Evolutionary conservation across 805 yeast species (phyloP), one percentile per base, ranked within the genome.

Genomic region (Metschnikowia continentalis): DNA sequence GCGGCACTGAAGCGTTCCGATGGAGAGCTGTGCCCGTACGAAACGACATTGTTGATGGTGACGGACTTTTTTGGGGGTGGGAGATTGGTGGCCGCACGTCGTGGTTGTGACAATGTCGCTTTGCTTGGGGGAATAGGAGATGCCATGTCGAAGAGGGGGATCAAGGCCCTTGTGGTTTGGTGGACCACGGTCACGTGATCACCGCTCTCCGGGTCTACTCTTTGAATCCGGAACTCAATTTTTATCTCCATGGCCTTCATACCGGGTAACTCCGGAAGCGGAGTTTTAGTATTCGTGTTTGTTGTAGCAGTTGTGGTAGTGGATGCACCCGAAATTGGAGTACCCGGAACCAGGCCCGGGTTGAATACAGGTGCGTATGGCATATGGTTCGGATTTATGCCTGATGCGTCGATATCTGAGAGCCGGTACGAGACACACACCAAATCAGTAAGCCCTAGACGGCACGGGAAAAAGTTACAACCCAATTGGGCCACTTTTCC

Each of bases 71-170:
- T 49, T 14, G 41, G n/a, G 17, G 35, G 33, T 4, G 30, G 19
- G 50, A 14, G 48, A 42, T 38, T 42, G 47, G 36, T 40, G 37
- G 23, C 37, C 39, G 36, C 41, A 11, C 48, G 43, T 6, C 22
- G 33, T 6, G 33, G 43, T 48, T 14, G 35, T 40, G 26, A 6
- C 13, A 39, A 2, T 8, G 19, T 8, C 47, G 7, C 66, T 30
- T 22, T 32, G 14, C n/a, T 32, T 30, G 10, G 78, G 76, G 5
- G 70, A 74, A 3, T 74, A 75, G 52, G 59, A 61, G 26, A 69
- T 59, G 49, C 64, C 63, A 54, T 65, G 48, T 70, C 78, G 36
- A 74, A 58, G 41, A 59, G 57, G 3, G 79, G 78, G 8, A 69
- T 53, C 78, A 77, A 72, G 41, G 61, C 58, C 3, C 77, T 72